Conservation (phyloP, 306 rosid species). For the Quercus parvula region DNA sequence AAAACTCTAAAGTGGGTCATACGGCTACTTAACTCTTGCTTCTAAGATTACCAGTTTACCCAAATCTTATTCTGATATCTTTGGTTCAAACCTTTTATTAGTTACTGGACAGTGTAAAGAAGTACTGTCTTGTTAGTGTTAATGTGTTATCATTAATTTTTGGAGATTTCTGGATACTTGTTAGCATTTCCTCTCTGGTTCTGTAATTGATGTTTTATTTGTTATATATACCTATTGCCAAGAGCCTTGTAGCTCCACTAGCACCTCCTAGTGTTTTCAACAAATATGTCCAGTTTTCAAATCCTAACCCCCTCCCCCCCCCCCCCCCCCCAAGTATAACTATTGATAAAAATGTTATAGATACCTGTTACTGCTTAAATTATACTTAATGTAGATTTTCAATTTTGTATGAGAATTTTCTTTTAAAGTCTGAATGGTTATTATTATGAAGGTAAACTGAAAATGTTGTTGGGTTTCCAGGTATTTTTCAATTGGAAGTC, state of each 20-base stretch:
- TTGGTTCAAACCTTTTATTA: neutral
- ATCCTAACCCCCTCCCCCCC: fast-evolving
- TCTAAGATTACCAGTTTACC: neutral
- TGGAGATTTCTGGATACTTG: neutral
- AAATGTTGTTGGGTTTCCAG: neutral
- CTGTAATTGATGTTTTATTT: neutral
- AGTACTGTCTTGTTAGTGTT: neutral
- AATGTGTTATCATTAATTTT: neutral
- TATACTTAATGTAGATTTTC: neutral
- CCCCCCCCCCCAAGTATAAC: too few relatives aligned
- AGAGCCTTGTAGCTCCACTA: too few relatives aligned
- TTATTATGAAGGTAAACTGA: neutral
- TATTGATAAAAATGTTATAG: neutral
- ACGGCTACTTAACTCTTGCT: neutral
- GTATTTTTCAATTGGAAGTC: neutral
- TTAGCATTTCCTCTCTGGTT: neutral
- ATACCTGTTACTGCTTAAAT: neutral
- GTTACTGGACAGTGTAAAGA: neutral
- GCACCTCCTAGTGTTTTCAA: too few relatives aligned
- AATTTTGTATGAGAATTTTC: neutral
- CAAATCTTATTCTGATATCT: neutral
- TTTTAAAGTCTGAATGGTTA: neutral
- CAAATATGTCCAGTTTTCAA: too few relatives aligned
- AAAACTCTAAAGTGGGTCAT: neutral
- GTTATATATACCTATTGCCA: neutral